phyloP scores from a whole-genome alignment of 2,329 filamentous ascomycete genomes.

The Botrytis hyacinthi region DNA sequence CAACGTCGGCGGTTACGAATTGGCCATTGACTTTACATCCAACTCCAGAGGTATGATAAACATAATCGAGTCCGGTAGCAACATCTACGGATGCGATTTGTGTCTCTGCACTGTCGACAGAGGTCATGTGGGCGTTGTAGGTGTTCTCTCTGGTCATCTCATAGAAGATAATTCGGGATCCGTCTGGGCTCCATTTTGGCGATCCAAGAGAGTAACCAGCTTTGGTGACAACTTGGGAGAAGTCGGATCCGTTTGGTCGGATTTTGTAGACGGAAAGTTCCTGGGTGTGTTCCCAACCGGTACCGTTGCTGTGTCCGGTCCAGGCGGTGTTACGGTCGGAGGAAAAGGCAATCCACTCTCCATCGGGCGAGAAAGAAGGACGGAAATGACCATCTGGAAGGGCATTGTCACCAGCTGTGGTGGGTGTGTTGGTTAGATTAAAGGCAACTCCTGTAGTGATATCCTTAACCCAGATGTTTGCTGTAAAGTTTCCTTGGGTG shows the following conservation, averaged over 20 bases:
- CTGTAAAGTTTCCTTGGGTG: constrained; percentile 39
- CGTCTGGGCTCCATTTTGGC: constrained; percentile 42
- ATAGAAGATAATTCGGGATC: constrained; percentile 42
- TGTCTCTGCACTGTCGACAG: constrained; percentile 31
- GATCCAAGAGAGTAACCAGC: constrained; percentile 41
- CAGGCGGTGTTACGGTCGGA: constrained; percentile 45
- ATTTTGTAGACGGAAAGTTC: constrained; percentile 44
- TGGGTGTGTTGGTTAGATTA: constrained; percentile 42
- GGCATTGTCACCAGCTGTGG: constrained; percentile 30
- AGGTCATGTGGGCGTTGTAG: constrained; percentile 40
- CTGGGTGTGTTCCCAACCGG: constrained; percentile 45
- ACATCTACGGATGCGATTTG: constrained; percentile 43
- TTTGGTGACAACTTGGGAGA: constrained; percentile 40
- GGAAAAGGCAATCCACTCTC: constrained; percentile 44
- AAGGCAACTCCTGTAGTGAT: constrained; percentile 36
- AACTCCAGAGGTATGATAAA: constrained; percentile 30
- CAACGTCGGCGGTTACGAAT: constrained; percentile 22
- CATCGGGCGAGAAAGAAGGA: constrained; percentile 44
- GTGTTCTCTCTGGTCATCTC: constrained; percentile 43
- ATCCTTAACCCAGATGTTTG: constrained; percentile 45
- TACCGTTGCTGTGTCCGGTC: constrained; percentile 43
- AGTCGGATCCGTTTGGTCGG: constrained; percentile 41
- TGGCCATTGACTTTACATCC: constrained; percentile 25
- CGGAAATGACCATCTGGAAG: constrained; percentile 39
- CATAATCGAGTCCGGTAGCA: constrained; percentile 40